phyloP scores from a whole-genome alignment of 2,329 filamentous ascomycete genomes.

The Claviceps digitariae region DNA sequence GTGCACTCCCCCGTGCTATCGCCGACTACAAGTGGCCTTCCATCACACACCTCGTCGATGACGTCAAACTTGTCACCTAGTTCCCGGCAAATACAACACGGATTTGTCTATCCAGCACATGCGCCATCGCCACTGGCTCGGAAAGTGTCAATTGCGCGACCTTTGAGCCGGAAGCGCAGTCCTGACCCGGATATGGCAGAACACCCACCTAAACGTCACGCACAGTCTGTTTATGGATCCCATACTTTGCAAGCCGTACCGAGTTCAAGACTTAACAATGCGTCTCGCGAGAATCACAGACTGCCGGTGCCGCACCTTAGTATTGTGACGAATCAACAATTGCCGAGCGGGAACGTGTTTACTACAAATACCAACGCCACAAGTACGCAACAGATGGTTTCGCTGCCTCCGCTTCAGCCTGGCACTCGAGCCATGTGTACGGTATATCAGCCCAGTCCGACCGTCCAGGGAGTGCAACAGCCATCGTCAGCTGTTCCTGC shows the following conservation, averaged over 20 bases:
- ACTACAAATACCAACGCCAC: constrained; percentile 26
- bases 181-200: constrained; percentile 36
- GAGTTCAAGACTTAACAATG: constrained; percentile 11
- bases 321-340: constrained; percentile 38
- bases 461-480: constrained; percentile 19
- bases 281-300: constrained; percentile 23
- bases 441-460: constrained; percentile 50
- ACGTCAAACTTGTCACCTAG: constrained; percentile 27
- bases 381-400: constrained; percentile 23
- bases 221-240: constrained; percentile 12
- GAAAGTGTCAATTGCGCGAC: constrained; percentile 30
- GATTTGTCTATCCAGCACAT: constrained; percentile 26
- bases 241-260: constrained; percentile 6
- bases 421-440: constrained; percentile 62
- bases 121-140: constrained; percentile 34
- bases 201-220: constrained; percentile 39
- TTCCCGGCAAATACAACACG: constrained; percentile 22
- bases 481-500: constrained; percentile 19
- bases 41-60: constrained; percentile 20
- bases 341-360: constrained; percentile 25
- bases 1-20: constrained; percentile 36
- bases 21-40: constrained; percentile 27
- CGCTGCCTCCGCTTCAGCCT: constrained; percentile 48
- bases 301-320: constrained; percentile 61
- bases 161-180: constrained; percentile 34